Percentiles rank a stretch among this genome's conserved stretches.
Evolutionary conservation across 306 rosid species (phyloP).

Genomic region (Canavalia gladiata): DNA sequence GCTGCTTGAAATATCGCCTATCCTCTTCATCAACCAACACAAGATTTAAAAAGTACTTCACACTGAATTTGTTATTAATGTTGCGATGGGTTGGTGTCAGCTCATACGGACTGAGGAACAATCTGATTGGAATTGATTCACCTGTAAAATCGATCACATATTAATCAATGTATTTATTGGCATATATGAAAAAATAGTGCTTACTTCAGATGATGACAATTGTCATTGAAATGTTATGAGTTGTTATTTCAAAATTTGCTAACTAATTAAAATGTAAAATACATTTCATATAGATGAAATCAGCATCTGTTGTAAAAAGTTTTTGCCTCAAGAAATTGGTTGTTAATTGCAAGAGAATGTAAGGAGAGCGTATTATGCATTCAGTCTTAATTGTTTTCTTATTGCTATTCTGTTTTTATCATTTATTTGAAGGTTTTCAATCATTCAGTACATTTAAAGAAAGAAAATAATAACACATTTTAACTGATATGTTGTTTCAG

Average conservation of each 20-base stretch:
- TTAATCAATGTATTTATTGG: conserved; percentile 11
- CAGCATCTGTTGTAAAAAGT: conserved; percentile 25
- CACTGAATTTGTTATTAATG: conserved; percentile 97
- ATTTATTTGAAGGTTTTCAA: neutral
- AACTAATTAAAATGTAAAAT: neutral
- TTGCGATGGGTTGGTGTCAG: conserved; percentile 94
- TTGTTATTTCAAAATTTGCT: conserved; percentile 21
- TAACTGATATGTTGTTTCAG: neutral
- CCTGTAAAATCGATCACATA: conserved; percentile 62
- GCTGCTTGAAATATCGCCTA: conserved; percentile 98
- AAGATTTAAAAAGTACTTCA: conserved; percentile 94
- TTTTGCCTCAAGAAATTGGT: neutral
- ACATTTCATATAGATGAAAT: neutral
- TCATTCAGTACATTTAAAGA: neutral
- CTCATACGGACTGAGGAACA: conserved; percentile 98
- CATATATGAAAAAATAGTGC: neutral
- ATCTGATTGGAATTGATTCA: conserved; percentile 97
- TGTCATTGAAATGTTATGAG: neutral
- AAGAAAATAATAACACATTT: neutral
- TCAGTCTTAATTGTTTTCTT: neutral
- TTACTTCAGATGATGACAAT: neutral
- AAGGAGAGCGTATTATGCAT: conserved; percentile 3
- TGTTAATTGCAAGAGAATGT: neutral
- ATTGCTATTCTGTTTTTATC: neutral
- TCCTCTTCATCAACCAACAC: conserved; percentile 98